A percentile compares a stretch with the other conserved stretches of the same genome.
phyloP scores from a whole-genome alignment of 441 rosid species.

The Adansonia rubrostipa region DNA sequence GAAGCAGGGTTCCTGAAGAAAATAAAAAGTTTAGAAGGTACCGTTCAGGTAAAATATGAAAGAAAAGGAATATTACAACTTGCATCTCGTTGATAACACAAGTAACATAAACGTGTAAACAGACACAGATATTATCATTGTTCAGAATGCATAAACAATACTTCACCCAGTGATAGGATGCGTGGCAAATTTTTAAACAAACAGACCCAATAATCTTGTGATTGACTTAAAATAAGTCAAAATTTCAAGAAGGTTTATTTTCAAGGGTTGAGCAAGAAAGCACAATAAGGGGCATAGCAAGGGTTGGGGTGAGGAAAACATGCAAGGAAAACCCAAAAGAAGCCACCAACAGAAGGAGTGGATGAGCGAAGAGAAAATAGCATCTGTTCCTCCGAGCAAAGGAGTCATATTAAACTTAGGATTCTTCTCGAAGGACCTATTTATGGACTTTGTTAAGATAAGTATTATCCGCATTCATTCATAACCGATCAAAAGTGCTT shows the following conservation, averaged over 20 bases:
- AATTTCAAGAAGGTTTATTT: too few species aligned
- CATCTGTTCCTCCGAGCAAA: conserved; percentile 96
- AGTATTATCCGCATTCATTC: conserved; percentile 83
- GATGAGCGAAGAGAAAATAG: conserved; percentile 91
- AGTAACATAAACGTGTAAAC: neutral
- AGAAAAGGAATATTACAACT: neutral
- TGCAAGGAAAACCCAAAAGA: too few species aligned
- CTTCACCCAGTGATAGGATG: too few species aligned
- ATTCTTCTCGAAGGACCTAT: conserved; percentile 96
- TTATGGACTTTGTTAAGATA: conserved; percentile 87
- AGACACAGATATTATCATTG: neutral
- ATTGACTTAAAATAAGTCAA: too few species aligned
- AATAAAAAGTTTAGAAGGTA: neutral
- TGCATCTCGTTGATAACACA: neutral
- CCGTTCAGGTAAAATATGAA: neutral
- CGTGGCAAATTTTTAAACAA: too few species aligned
- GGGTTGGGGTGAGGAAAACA: too few species aligned
- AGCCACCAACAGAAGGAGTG: conserved; percentile 37
- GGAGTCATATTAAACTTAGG: conserved; percentile 96
- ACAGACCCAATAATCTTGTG: too few species aligned
- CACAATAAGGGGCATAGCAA: too few species aligned
- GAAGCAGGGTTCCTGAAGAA: conserved; percentile 81
- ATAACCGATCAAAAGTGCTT: conserved; percentile 30
- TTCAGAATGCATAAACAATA: neutral
- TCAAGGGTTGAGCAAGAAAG: too few species aligned